phyloP scores from a whole-genome alignment of 352 stramenopile species.

The Plasmopara viticola region DNA sequence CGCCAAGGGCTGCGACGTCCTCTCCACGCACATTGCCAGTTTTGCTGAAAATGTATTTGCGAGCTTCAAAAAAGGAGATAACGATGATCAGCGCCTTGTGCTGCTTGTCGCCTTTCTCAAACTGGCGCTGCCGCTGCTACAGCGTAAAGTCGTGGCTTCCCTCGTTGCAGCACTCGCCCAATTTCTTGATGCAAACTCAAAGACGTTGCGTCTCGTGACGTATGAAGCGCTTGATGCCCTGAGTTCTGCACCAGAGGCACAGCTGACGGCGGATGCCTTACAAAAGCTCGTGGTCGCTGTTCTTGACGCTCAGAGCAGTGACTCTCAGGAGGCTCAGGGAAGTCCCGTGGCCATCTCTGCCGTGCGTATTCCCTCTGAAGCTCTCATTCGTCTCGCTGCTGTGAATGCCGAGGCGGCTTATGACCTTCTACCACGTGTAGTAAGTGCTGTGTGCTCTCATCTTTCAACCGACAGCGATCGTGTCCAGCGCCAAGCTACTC shows the following conservation, averaged over 20 bases:
- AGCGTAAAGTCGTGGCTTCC: constrained; percentile 73
- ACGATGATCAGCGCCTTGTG: constrained; percentile 70
- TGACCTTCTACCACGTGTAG: constrained; percentile 71
- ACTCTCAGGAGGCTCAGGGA: constrained; percentile 47
- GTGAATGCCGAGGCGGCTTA: constrained; percentile 49
- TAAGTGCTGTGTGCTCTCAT: constrained; percentile 63
- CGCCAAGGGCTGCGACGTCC: constrained; percentile 59
- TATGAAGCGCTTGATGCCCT: constrained; percentile 68
- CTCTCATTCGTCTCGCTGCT: constrained; percentile 58
- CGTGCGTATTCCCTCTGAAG: constrained; percentile 57
- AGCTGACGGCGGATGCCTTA: constrained; percentile 62
- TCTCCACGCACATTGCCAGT: constrained; percentile 83
- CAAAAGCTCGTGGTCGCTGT: constrained; percentile 54
- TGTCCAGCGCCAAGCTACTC: constrained; percentile 57
- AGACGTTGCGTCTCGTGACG: constrained; percentile 73
- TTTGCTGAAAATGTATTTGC: constrained; percentile 82
- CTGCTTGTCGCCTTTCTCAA: constrained; percentile 80
- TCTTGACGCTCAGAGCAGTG: constrained; percentile 54
- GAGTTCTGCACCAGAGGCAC: constrained; percentile 40
- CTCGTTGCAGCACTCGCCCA: constrained; percentile 68
- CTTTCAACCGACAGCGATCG: constrained; percentile 50
- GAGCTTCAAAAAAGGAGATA: constrained; percentile 30
- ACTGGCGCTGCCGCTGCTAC: constrained; percentile 63
- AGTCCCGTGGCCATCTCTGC: constrained; percentile 45
- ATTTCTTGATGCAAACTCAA: constrained; percentile 65